Evolutionary conservation across 805 yeast genomes (phyloP).

Genomic region (Zygosaccharomyces gambellarensis): DNA sequence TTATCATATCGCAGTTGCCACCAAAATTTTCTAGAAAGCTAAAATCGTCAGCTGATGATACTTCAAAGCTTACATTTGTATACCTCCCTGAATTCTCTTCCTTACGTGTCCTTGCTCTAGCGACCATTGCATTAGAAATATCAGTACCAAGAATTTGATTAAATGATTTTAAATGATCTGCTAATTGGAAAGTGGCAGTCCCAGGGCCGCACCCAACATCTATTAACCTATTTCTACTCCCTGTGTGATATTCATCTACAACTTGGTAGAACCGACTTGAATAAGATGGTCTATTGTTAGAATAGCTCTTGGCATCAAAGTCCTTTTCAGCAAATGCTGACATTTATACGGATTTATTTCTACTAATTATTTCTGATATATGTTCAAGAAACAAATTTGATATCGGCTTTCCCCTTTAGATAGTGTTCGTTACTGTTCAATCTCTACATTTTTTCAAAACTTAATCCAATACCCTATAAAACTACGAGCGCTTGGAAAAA

Average conservation of each 20-base stretch:
- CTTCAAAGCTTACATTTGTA: conserved; percentile 20
- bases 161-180: conserved; percentile 29
- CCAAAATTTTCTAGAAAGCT: conserved; percentile 9
- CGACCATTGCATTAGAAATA: conserved; percentile 53
- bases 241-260: conserved; percentile 41
- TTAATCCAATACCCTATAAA: background rate
- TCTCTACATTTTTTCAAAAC: background rate
- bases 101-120: conserved; percentile 36
- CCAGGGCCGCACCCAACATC: conserved; percentile 86
- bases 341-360: conserved; percentile 37
- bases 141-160: conserved; percentile 57
- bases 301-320: conserved; percentile 52
- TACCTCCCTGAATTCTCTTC: conserved; percentile 7
- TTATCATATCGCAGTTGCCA: conserved; percentile 46
- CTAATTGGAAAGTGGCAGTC: conserved; percentile 52
- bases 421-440: background rate
- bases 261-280: conserved; percentile 46
- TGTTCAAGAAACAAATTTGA: too few relatives aligned
- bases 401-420: too few relatives aligned
- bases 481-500: too few relatives aligned
- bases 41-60: conserved; percentile 31
- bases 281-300: conserved; percentile 61
- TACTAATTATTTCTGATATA: background rate
- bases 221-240: conserved; percentile 39
- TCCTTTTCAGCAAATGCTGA: conserved; percentile 53